phyloP scores from a whole-genome alignment of 1,139 yeast genomes.

The Suhomyces ambrosiae region DNA sequence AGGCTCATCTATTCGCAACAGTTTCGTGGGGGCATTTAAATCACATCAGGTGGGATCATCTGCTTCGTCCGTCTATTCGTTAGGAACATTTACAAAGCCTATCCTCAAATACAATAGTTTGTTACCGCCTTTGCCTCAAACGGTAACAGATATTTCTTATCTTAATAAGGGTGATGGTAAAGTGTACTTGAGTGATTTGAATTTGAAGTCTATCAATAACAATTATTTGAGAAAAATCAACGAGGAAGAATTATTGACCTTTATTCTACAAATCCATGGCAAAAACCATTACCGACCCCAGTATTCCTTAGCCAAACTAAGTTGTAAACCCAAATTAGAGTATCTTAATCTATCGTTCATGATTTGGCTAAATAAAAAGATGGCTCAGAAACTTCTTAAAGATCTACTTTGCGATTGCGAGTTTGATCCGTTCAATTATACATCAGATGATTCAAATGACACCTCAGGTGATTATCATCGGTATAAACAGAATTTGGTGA shows the following conservation, averaged over 20 bases:
- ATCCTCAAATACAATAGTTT: conserved; percentile 38
- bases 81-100: conserved; percentile 34
- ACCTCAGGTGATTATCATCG: neutral
- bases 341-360: conserved; percentile 47
- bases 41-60: conserved; percentile 23
- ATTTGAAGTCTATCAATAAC: conserved; percentile 41
- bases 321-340: conserved; percentile 20
- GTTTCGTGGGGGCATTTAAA: conserved; percentile 6
- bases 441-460: conserved; percentile 1
- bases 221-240: conserved; percentile 33
- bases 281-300: conserved; percentile 3
- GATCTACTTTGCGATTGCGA: conserved; percentile 15
- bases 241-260: conserved; percentile 41
- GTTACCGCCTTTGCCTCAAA: conserved; percentile 39
- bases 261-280: conserved; percentile 27
- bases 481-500: conserved; percentile 28
- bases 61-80: conserved; percentile 35
- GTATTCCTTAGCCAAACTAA: neutral
- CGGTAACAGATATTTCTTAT: conserved; percentile 30
- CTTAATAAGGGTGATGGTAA: conserved; percentile 41
- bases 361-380: conserved; percentile 53
- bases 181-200: conserved; percentile 45
- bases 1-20: conserved; percentile 7
- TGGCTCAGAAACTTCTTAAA: conserved; percentile 36
- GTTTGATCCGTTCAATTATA: neutral